Conservation (phyloP, 345 rosid genomes). For the Ceriops decandra region DNA sequence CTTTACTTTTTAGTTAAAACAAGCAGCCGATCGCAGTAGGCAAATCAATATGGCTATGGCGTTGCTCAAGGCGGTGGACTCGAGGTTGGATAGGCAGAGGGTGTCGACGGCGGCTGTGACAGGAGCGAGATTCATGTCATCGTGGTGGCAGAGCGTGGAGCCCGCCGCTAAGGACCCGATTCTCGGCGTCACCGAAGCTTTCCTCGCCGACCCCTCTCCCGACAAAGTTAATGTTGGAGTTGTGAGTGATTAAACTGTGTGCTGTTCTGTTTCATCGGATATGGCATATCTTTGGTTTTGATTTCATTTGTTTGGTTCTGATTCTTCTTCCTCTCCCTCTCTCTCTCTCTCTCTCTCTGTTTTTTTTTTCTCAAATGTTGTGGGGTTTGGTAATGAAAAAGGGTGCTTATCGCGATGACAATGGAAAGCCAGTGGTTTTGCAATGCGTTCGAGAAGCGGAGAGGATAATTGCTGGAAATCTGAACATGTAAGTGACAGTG, state of each 20-base stretch:
- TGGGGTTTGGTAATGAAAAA: slow-evolving; percentile 11
- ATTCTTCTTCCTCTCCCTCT: neutral
- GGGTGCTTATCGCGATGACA: slow-evolving; percentile 97
- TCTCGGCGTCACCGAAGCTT: slow-evolving; percentile 96
- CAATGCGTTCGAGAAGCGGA: slow-evolving; percentile 93
- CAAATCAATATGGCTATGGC: neutral
- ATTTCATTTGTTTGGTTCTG: neutral
- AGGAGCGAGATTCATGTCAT: slow-evolving; percentile 62
- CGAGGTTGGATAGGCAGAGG: neutral
- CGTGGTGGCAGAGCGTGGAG: slow-evolving; percentile 87
- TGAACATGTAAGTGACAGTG: slow-evolving; percentile 51
- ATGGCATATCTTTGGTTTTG: no score
- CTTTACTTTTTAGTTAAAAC: no score
- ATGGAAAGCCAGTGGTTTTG: slow-evolving; percentile 89
- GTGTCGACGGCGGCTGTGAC: neutral
- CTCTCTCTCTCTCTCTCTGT: neutral
- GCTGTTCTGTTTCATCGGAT: neutral
- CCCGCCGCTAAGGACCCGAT: slow-evolving; percentile 94
- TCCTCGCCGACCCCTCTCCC: slow-evolving; percentile 78
- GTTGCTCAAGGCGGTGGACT: neutral
- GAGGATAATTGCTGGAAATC: slow-evolving; percentile 69
- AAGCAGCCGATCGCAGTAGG: no score
- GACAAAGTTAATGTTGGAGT: slow-evolving; percentile 95
- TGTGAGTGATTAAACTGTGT: slow-evolving; percentile 35
- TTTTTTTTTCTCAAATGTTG: neutral